Evolutionary conservation across 306 rosid genomes (phyloP).

Genomic region (Lathyrus oleraceus): DNA sequence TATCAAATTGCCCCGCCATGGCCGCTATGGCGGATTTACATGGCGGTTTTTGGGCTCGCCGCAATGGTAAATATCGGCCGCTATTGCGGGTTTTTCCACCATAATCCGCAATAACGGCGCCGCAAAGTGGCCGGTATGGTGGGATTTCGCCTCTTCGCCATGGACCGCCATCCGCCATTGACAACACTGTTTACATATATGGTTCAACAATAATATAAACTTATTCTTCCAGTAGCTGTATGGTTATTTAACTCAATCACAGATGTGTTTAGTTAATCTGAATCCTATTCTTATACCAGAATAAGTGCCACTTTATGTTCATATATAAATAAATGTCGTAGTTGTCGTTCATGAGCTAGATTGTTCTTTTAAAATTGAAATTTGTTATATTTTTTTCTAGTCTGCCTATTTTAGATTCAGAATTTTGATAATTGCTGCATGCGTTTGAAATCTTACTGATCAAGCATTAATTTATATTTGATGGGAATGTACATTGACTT

Average conservation of each 20-base stretch:
- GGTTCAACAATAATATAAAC: not conserved
- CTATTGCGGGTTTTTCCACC: no score
- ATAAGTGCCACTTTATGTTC: not conserved
- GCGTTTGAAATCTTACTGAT: conserved; percentile 13
- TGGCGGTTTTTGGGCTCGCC: no score
- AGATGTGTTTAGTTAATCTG: not conserved
- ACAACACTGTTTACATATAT: not conserved
- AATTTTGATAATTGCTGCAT: conserved; percentile 1
- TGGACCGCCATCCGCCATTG: no score
- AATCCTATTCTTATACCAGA: not conserved
- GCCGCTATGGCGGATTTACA: no score
- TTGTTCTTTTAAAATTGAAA: not conserved
- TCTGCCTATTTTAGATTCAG: not conserved
- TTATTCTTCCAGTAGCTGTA: not conserved
- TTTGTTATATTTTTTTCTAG: not conserved
- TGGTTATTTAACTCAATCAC: not conserved
- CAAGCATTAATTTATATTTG: conserved; percentile 12
- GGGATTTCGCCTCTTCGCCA: no score
- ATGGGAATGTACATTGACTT: conserved; percentile 24
- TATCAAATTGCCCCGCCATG: no score
- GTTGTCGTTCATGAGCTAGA: not conserved
- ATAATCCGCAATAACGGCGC: no score
- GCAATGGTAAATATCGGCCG: no score
- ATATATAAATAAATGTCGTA: not conserved
- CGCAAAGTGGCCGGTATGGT: no score